Evolutionary conservation across 2,329 filamentous ascomycete species (phyloP).

Genomic region (Fusarium oligoseptatum): DNA sequence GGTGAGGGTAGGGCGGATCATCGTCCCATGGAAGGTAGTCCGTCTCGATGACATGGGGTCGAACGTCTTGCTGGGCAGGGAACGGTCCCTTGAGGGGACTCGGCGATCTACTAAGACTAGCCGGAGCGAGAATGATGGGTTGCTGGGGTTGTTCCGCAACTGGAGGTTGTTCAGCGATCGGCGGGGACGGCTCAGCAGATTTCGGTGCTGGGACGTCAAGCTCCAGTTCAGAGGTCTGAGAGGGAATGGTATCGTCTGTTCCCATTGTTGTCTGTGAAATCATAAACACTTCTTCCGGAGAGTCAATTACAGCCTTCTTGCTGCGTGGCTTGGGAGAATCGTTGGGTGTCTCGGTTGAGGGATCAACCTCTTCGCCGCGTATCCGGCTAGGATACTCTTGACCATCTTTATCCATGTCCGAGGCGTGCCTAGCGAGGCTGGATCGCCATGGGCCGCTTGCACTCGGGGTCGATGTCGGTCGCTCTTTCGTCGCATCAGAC

Average conservation of each 20-base stretch:
- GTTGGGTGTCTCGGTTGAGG: conserved; percentile 24
- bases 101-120: conserved; percentile 27
- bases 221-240: conserved; percentile 50
- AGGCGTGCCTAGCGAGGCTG: conserved; percentile 46
- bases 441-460: conserved; percentile 44
- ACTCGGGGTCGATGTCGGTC: conserved; percentile 24
- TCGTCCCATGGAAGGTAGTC: conserved; percentile 72
- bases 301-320: conserved; percentile 42
- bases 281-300: conserved; percentile 57
- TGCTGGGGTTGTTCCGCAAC: conserved; percentile 12
- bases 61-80: conserved; percentile 54
- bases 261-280: conserved; percentile 62
- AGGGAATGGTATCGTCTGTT: conserved; percentile 51
- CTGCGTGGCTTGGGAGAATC: conserved; percentile 14
- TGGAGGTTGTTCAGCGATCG: conserved; percentile 2
- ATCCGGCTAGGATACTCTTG: conserved; percentile 62
- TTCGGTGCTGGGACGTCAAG: conserved; percentile 28
- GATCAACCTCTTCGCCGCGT: conserved; percentile 56
- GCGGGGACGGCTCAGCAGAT: conserved; percentile 13
- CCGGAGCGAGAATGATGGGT: conserved; percentile 26
- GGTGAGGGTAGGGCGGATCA: conserved; percentile 69
- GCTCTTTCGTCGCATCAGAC: conserved; percentile 60
- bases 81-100: conserved; percentile 46
- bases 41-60: conserved; percentile 63
- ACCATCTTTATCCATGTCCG: conserved; percentile 47